A percentile compares a stretch with the other conserved stretches of the same genome.
These are phyloP conservation scores for Gaultheria prostrata DNA, from an alignment of 148 eudicot genomes.

Conservation along the genomic window DNA sequence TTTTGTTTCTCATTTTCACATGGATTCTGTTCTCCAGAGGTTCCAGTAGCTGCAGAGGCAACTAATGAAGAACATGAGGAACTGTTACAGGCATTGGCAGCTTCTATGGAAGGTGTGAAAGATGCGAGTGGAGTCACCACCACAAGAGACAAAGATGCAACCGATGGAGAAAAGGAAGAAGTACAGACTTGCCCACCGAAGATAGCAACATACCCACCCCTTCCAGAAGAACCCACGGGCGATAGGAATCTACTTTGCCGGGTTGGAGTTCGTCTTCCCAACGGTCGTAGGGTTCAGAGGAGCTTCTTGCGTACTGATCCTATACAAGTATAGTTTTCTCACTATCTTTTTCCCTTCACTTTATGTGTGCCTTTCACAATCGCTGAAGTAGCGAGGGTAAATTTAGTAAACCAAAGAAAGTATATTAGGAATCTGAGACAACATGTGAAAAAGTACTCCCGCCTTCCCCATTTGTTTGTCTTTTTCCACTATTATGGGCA, in stretches of 20 bases:
- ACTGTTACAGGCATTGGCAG: conserved; percentile 66
- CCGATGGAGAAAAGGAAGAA: conserved; percentile 31
- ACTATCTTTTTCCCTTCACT: not conserved
- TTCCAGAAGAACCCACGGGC: conserved; percentile 85
- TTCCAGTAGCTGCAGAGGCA: conserved; percentile 37
- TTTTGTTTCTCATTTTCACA: not conserved
- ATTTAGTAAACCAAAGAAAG: not conserved
- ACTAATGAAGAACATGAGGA: conserved; percentile 67
- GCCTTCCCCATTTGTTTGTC: not conserved
- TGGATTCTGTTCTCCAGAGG: conserved; percentile 12
- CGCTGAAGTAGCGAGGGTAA: not conserved
- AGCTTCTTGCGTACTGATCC: conserved; percentile 78
- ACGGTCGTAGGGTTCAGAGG: conserved; percentile 92
- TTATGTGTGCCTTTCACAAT: not conserved
- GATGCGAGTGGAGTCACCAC: conserved; percentile 27
- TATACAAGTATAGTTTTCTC: conserved; percentile 51
- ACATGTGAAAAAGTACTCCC: not conserved
- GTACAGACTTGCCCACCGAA: conserved; percentile 29
- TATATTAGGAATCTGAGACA: not conserved
- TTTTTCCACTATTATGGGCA: not conserved
- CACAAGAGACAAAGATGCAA: conserved; percentile 31
- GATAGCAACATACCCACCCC: conserved; percentile 63
- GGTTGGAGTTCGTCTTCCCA: conserved; percentile 90
- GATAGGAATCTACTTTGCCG: conserved; percentile 74
- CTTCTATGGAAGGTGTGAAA: conserved; percentile 59